Conservation (phyloP, 768 basidiomycete species). For the Melanogaster broomeanus region DNA sequence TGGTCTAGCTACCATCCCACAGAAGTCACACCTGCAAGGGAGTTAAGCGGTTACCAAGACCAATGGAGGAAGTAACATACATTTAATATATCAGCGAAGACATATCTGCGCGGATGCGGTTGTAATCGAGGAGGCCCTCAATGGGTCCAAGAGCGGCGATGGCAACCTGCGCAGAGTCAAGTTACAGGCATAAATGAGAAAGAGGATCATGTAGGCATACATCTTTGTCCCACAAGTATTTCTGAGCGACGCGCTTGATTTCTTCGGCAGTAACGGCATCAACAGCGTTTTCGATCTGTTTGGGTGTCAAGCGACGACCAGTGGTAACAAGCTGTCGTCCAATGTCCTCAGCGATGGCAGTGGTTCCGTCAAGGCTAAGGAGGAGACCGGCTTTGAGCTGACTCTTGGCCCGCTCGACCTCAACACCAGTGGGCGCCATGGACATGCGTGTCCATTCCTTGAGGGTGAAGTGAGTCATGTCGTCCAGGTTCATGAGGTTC, state of each 20-base stretch:
- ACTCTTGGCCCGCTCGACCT: constrained; percentile 97
- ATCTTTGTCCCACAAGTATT: constrained; percentile 97
- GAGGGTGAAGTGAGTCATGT: constrained; percentile 90
- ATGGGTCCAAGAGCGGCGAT: constrained; percentile 87
- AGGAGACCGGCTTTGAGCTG: constrained; percentile 96
- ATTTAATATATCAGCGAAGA: constrained; percentile 73
- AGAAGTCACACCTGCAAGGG: not conserved
- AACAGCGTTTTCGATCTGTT: constrained; percentile 91
- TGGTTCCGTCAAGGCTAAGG: constrained; percentile 91
- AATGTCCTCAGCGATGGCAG: constrained; percentile 96
- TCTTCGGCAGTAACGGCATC: constrained; percentile 87
- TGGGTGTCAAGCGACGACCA: constrained; percentile 85
- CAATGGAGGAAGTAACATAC: not conserved
- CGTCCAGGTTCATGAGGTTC: constrained; percentile 92
- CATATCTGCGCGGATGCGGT: constrained; percentile 82
- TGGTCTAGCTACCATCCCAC: constrained; percentile 19
- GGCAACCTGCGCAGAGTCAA: constrained; percentile 55
- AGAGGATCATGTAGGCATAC: constrained; percentile 45
- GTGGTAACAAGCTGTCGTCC: constrained; percentile 97
- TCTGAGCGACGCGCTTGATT: constrained; percentile 92
- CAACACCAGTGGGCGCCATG: constrained; percentile 75
- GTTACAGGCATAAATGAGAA: constrained; percentile 1
- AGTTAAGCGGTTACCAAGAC: not conserved
- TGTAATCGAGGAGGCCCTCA: constrained; percentile 95
- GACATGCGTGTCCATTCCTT: constrained; percentile 97